Evolutionary conservation across 106 monocot species (phyloP).

Genomic region (Phalaenopsis equestris): DNA sequence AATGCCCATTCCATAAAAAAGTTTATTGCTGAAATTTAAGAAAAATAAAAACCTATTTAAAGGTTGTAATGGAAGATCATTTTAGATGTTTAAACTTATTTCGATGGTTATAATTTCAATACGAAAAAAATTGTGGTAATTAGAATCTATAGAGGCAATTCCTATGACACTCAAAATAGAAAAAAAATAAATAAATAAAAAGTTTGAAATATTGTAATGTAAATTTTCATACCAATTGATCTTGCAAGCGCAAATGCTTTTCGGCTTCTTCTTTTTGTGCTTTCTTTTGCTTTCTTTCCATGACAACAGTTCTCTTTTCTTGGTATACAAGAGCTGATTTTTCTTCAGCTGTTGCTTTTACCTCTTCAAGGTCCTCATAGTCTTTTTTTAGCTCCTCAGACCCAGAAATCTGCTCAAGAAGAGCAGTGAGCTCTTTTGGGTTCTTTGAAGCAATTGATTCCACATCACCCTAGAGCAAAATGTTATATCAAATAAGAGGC

Average conservation of each 20-base stretch:
- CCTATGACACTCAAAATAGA: neutral
- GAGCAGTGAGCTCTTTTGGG: constrained; percentile 81
- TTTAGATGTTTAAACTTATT: too few species aligned
- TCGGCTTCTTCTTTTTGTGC: constrained; percentile 99
- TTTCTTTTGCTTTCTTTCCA: constrained; percentile 98
- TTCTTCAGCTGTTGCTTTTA: constrained; percentile 67
- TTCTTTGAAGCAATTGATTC: constrained; percentile 99
- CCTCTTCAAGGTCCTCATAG: constrained; percentile 77
- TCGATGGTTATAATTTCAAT: too few species aligned
- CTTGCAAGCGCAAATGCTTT: constrained; percentile 84
- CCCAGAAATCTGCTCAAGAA: constrained; percentile 93
- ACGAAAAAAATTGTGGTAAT: too few species aligned
- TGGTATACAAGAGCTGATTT: constrained; percentile 91
- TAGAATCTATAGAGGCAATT: neutral
- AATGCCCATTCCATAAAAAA: too few species aligned
- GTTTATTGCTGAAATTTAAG: too few species aligned
- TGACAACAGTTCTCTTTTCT: constrained; percentile 78
- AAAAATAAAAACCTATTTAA: too few species aligned
- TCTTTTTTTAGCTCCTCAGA: constrained; percentile 93
- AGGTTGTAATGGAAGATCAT: too few species aligned
- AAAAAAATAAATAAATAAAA: neutral
- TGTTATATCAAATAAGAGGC: neutral
- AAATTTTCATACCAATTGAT: constrained; percentile 53
- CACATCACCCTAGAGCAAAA: constrained; percentile 75
- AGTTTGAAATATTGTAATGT: neutral